These are phyloP conservation scores for Colletotrichum falcatum DNA, from an alignment of 2,329 filamentous ascomycete species.

Conservation along the genomic window DNA sequence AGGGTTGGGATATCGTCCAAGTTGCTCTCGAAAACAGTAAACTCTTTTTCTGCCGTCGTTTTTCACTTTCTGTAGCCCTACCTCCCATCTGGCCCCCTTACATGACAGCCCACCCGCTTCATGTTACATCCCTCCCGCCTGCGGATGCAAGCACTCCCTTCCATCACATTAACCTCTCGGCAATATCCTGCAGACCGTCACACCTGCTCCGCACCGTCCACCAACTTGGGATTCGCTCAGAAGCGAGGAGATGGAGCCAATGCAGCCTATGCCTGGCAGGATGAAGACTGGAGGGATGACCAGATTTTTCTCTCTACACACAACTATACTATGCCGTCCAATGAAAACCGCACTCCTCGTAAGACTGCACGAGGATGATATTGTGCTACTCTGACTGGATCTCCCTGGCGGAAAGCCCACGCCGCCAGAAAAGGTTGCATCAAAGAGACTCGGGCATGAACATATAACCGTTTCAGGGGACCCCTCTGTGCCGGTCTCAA, in stretches of 20 bases:
- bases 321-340: background rate
- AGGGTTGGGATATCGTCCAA: background rate
- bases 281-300: background rate
- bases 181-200: constrained; percentile 28
- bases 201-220: constrained; percentile 17
- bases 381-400: background rate
- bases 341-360: background rate
- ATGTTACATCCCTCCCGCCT: background rate
- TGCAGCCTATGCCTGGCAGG: constrained; percentile 23
- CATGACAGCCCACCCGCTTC: background rate
- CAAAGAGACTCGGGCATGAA: constrained; percentile 2
- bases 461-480: constrained; percentile 30
- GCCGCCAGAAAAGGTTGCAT: background rate
- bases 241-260: constrained; percentile 3
- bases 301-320: background rate
- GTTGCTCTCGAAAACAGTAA: constrained; percentile 4
- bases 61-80: constrained; percentile 6
- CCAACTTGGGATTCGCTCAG: background rate
- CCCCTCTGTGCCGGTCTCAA: background rate
- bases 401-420: background rate
- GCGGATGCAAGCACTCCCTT: background rate
- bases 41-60: background rate
- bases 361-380: background rate
- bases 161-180: background rate
- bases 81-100: background rate